phyloP scores from a whole-genome alignment of 345 rosid genomes.

The Murraya paniculata region DNA sequence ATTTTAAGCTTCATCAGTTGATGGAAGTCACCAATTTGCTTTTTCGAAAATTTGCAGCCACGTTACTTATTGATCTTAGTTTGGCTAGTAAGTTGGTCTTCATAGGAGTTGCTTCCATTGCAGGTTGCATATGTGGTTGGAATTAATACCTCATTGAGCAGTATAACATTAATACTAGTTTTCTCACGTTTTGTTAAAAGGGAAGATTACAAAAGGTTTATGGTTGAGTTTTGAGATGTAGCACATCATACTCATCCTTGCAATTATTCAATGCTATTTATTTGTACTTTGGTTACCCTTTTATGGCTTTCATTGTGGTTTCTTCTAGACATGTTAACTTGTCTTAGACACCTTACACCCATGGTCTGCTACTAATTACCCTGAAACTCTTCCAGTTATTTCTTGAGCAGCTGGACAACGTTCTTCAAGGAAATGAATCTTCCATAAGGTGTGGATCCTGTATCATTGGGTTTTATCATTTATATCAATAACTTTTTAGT shows the following conservation, averaged over 20 bases:
- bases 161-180: background rate
- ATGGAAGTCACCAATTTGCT: background rate
- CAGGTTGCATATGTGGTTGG: background rate
- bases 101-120: background rate
- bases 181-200: background rate
- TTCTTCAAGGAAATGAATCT: constrained; percentile 76
- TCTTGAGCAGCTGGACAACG: constrained; percentile 84
- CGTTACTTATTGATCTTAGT: background rate
- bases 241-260: background rate
- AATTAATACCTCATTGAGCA: background rate
- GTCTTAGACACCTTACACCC: background rate
- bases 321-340: constrained; percentile 11
- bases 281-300: background rate
- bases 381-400: constrained; percentile 61
- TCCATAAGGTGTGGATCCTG: constrained; percentile 57
- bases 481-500: background rate
- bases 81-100: background rate
- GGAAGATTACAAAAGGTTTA: background rate
- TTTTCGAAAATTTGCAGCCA: background rate
- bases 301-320: background rate
- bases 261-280: background rate
- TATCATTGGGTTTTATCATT: background rate
- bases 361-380: background rate
- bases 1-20: background rate
- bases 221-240: background rate